Conservation (phyloP, 257 asterid genomes). For the Salvia hispanica region DNA sequence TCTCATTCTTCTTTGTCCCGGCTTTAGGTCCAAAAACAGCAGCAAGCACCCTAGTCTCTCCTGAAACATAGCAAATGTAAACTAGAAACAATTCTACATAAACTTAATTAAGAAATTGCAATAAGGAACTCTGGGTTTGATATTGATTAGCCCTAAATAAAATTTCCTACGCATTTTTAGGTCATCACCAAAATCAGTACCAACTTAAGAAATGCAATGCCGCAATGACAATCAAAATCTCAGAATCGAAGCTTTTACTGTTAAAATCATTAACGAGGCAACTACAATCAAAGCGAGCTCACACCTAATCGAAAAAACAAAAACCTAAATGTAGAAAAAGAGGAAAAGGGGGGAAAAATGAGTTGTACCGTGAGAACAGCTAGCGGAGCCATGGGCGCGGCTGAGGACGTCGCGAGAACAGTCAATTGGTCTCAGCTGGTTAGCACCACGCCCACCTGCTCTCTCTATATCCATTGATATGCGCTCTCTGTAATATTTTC, state of each 20-base stretch:
- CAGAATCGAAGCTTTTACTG: background rate
- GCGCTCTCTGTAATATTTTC: background rate
- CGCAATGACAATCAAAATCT: background rate
- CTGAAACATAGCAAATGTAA: conserved; percentile 45
- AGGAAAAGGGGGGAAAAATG: background rate
- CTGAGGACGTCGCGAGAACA: conserved; percentile 71
- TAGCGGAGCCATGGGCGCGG: conserved; percentile 97
- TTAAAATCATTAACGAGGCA: background rate
- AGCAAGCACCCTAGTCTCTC: conserved; percentile 94
- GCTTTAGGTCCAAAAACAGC: conserved; percentile 95
- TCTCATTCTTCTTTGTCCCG: conserved; percentile 92
- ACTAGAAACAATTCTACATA: background rate
- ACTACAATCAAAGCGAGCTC: background rate
- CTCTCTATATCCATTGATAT: conserved; percentile 59
- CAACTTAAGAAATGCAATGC: background rate
- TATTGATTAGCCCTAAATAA: background rate
- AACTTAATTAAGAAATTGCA: background rate
- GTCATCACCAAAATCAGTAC: background rate
- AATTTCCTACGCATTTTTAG: background rate
- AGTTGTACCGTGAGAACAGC: conserved; percentile 58
- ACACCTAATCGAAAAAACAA: background rate
- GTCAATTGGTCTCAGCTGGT: conserved; percentile 74
- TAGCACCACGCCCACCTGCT: conserved; percentile 74
- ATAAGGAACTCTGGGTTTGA: background rate
- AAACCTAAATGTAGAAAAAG: background rate